Base-by-base conservation (phyloP, 2,329 filamentous ascomycete genomes). In the Orbilia blumenaviensis region DNA sequence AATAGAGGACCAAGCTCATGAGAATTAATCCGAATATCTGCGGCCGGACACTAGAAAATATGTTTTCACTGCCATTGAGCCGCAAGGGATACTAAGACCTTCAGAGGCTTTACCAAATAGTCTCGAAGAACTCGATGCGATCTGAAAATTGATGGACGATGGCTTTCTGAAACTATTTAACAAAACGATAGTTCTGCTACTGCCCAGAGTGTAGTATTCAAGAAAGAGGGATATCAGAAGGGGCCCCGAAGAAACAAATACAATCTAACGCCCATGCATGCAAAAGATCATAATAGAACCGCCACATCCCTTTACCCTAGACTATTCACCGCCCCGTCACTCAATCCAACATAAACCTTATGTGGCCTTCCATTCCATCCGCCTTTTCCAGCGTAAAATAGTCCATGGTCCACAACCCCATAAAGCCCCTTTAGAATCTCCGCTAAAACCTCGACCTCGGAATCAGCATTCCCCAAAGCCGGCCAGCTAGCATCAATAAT, bases 271-370 rank as follows among this genome's bases (percentile, higher is more conserved):
- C n/a, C n/a, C n/a, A n/a, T n/a, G n/a, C n/a, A n/a, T n/a, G n/a
- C n/a, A n/a, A n/a, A n/a, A n/a, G n/a, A n/a, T n/a, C n/a, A n/a
- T n/a, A n/a, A n/a, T n/a, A n/a, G n/a, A n/a, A n/a, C n/a, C n/a
- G n/a, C n/a, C n/a, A n/a, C n/a, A n/a, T n/a, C 41, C 42, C 42
- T 14, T 23, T 25, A 41, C 3, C 56, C 64, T n/a, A 76, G 23
- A 25, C 3, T 61, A 29, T 64, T 64, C 18, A 92, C 90, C 10
- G 85, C 86, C 2, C 92, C 92, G 81, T 92, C 91, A 46, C 91
- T 88, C 88, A 95, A 91, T 41, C 95, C 95, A 84, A 98, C 98
- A 85, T 98, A 99, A 25, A 93, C 93, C 29, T 93, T 93, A 14
- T 97, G 87, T 0, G 95, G 95, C 84, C 94, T 96, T 67, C 86